These are phyloP conservation scores for Coffea humblotiana DNA, from an alignment of 305 asterid species.

Conservation along the genomic window DNA sequence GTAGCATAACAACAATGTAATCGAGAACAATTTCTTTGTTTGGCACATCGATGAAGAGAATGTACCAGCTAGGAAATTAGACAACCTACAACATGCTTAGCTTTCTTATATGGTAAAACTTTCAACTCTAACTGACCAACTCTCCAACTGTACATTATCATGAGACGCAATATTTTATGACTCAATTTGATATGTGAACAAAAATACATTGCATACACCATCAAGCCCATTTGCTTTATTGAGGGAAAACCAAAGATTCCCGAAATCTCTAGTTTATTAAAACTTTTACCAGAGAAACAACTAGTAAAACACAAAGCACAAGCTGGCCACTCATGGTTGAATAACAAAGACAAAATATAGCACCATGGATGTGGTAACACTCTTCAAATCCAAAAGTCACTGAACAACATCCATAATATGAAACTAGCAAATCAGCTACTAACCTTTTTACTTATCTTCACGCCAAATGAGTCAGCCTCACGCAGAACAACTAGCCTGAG, in stretches of 20 bases:
- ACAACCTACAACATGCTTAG: not conserved
- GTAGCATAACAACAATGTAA: not conserved
- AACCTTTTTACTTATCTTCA: constrained; percentile 90
- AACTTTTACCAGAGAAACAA: constrained; percentile 9
- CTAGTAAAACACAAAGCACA: not conserved
- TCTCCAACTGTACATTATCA: not conserved
- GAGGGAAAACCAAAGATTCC: not conserved
- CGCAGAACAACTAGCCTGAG: constrained; percentile 73
- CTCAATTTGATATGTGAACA: not conserved
- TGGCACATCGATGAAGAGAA: not conserved
- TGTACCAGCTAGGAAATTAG: not conserved
- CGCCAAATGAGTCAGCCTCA: constrained; percentile 65
- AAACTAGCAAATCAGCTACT: constrained; percentile 19
- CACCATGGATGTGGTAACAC: not conserved
- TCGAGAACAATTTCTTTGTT: not conserved
- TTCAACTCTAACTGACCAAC: not conserved
- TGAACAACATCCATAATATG: not conserved
- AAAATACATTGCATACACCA: not conserved
- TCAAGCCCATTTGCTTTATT: too few species aligned
- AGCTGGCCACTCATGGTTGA: not conserved
- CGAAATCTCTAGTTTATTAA: not conserved
- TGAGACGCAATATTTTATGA: not conserved
- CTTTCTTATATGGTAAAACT: not conserved
- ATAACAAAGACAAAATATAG: not conserved
- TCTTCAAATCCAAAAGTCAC: not conserved